Evolutionary conservation across 2,329 filamentous ascomycete genomes (phyloP), one percentile per base, ranked within the genome.

Genomic region (Fusarium odoratissimum): DNA sequence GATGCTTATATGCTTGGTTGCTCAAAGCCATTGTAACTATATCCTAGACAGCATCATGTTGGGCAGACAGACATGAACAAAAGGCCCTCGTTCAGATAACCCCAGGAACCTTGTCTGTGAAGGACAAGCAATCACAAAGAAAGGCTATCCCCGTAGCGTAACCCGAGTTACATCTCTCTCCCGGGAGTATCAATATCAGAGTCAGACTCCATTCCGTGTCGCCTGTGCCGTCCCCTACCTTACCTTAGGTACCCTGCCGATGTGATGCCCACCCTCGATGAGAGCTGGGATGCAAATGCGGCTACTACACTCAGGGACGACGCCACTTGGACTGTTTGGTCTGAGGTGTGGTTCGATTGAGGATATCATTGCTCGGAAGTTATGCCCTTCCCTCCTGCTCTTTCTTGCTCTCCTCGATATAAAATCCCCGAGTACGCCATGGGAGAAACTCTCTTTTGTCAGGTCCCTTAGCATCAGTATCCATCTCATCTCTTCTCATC

Each of bases 31-130:
- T 23, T 35, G 40, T 35, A 38, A 52, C 33, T 41, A 52, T 52
- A 30, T 51, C 40, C 60, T 44, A 54, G 45, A 73, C 62, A 57
- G n/a, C 28, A 33, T 63, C 55, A 44, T 21, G 67, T 67, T 44
- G 67, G 71, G 58, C 58, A 74, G 35, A 44, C 58, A 64, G 67
- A 68, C 66, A 67, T 52, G 33, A 56, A 56, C 30, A 70, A 63
- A 63, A 64, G 58, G 40, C 12, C 56, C 38, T 67, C 23, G 33
- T 58, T 17, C 44, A 35, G 59, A 55, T 14, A 31, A 60, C 45
- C 62, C 41, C 45, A 63, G 48, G 40, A 58, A 59, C 70, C 49
- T 52, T 73, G 71, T 68, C 56, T 28, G 35, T 63, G 42, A 52
- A 38, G n/a, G 57, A 48, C 61, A 57, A 59, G 45, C 45, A 57